phyloP scores from a whole-genome alignment of 2,329 filamentous ascomycete genomes.

The Sarocladium oryzae region DNA sequence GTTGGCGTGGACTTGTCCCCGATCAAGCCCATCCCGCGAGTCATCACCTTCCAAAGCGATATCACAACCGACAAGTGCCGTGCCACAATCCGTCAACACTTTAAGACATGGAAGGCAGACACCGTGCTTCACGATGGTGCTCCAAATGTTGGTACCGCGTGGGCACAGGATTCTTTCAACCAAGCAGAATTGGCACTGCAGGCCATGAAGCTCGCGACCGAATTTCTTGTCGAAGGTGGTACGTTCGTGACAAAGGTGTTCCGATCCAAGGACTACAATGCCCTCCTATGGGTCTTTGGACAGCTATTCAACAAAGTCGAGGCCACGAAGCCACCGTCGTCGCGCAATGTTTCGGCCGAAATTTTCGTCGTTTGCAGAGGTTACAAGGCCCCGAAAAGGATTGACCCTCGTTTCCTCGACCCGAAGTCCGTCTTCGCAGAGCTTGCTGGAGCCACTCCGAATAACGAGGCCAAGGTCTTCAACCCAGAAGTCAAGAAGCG shows the following conservation, averaged over 20 bases:
- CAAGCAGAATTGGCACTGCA: slow-evolving; percentile 90
- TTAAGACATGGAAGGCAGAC: slow-evolving; percentile 96
- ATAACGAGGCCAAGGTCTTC: slow-evolving; percentile 97
- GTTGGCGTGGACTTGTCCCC: slow-evolving; percentile 90
- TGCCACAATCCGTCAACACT: slow-evolving; percentile 76
- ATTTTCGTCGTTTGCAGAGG: slow-evolving; percentile 97
- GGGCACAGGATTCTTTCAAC: slow-evolving; percentile 97
- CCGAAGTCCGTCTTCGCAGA: slow-evolving; percentile 88
- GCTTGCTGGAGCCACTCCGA: slow-evolving; percentile 74
- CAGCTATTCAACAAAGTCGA: slow-evolving; percentile 94
- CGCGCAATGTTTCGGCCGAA: slow-evolving; percentile 92
- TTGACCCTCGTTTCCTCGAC: slow-evolving; percentile 91
- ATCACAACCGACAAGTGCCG: slow-evolving; percentile 97
- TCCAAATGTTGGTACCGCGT: slow-evolving; percentile 94
- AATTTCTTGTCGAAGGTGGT: slow-evolving; percentile 83
- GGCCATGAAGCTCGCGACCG: slow-evolving; percentile 86
- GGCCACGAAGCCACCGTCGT: slow-evolving; percentile 93
- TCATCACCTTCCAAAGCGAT: slow-evolving; percentile 94
- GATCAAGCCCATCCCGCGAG: slow-evolving; percentile 90
- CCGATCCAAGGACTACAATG: slow-evolving; percentile 93
- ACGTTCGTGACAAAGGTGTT: slow-evolving; percentile 98
- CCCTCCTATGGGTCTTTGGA: slow-evolving; percentile 93
- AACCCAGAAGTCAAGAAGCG: slow-evolving; percentile 97
- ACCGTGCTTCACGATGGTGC: slow-evolving; percentile 95
- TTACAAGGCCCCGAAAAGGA: slow-evolving; percentile 87